Base-by-base conservation (phyloP, 495 filamentous ascomycete genomes). In the Chaetomidium leptoderma region DNA sequence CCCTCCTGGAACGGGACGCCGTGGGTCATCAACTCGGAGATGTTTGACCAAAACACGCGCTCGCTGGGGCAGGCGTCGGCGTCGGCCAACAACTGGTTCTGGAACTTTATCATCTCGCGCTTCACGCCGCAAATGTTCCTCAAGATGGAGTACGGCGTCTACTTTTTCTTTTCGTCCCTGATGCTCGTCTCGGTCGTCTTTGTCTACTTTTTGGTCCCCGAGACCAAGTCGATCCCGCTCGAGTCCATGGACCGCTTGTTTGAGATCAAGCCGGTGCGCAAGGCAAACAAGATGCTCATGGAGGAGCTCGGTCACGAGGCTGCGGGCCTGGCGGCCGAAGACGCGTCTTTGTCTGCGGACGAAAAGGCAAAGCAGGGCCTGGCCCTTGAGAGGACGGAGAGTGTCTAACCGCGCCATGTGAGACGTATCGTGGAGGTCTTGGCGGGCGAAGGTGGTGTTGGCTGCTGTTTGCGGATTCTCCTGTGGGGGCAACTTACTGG, bases 111-210 rank as follows among this genome's bases (percentile, higher is more conserved):
- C 62, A 75, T 90, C 60, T 81, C 79, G 2, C 79, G 86, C 27
- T 89, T 87, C 71, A 89, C 86, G 5, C 84, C 84, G 21, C 85
- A 91, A 64, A 89, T 90, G 84, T 89, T 91, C 70, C 68, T 79
- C 37, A 74, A 72, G 36, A 86, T 89, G 80, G 77, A 76, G 30
- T 87, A 86, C 63, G 87, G 85, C 21, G 86, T 89, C 4, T 91
- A 88, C 72, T 88, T 89, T 70, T 89, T 90, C 77, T 91, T 91
- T 61, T 86, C 86, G 2, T 80, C 79, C 3, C 72, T 89, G 60
- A 88, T 89, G 84, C 74, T 87, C 13, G 61, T 81, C 13, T 85
- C 83, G 24, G 79, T 86, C 44, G 53, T 83, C 60, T 91, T 88
- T 63, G 81, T 87, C 32, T 80, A 67, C 52, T 78, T 80, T 60